Conservation (phyloP, 2,329 filamentous ascomycete species). For the Fusarium poae region DNA sequence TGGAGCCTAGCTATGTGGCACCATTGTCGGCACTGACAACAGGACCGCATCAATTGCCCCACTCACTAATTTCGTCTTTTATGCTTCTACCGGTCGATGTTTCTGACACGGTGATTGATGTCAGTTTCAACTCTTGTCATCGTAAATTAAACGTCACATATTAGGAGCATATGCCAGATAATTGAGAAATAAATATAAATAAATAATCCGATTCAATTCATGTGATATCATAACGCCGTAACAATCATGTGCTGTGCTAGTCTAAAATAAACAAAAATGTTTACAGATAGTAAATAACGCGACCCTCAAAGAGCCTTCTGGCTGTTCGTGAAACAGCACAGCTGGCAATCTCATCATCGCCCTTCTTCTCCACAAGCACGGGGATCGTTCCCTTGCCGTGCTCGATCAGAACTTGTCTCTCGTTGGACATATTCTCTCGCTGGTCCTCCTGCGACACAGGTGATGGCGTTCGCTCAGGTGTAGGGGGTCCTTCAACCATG, state of each 20-base stretch:
- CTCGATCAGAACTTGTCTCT: constrained; percentile 36
- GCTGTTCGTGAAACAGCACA: constrained; percentile 52
- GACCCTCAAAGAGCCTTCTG: constrained; percentile 52
- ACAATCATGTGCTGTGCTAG: background rate
- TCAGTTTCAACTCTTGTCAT: background rate
- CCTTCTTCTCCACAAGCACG: constrained; percentile 25
- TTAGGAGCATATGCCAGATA: background rate
- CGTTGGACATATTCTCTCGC: background rate
- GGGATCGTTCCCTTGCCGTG: constrained; percentile 50
- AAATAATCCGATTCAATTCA: background rate
- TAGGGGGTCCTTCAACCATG: constrained; percentile 8
- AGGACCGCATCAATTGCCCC: too few relatives aligned
- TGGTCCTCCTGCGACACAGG: constrained; percentile 17
- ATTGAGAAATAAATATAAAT: background rate
- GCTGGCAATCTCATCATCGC: constrained; percentile 38
- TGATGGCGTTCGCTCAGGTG: constrained; percentile 36
- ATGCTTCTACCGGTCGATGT: too few relatives aligned
- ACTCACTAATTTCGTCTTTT: too few relatives aligned
- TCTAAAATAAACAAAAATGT: background rate
- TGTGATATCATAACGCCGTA: background rate
- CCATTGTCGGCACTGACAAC: too few relatives aligned
- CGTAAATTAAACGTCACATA: too few relatives aligned
- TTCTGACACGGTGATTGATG: too few relatives aligned
- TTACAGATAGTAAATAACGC: constrained; percentile 48
- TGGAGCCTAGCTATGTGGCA: too few relatives aligned